phyloP scores from a whole-genome alignment of 176 grass and related monocot species.

The Metroxylon sagu region DNA sequence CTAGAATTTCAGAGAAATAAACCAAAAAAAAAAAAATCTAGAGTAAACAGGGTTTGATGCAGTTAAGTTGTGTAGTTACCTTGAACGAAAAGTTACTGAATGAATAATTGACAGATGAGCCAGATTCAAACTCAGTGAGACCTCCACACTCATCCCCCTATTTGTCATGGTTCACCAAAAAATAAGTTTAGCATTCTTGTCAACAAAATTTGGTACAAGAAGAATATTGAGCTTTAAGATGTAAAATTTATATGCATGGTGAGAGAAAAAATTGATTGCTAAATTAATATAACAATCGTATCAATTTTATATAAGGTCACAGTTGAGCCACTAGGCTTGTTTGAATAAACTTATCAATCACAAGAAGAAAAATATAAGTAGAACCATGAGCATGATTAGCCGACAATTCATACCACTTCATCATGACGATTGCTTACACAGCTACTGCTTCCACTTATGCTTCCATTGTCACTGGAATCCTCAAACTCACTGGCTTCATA shows the following conservation, averaged over 20 bases:
- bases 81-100: conserved; percentile 99
- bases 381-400: too few species aligned
- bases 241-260: too few species aligned
- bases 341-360: too few species aligned
- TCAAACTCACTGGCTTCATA: conserved; percentile 85
- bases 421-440: conserved; percentile 92
- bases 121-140: conserved; percentile 73
- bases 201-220: conserved; percentile 3
- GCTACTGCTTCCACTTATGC: conserved; percentile 88
- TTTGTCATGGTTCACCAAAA: conserved; percentile 19
- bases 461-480: conserved; percentile 92
- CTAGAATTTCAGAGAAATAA: neutral
- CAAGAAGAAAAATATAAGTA: too few species aligned
- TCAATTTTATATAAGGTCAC: too few species aligned
- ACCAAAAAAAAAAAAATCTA: conserved; percentile 10
- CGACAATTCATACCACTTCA: conserved; percentile 49
- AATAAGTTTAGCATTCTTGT: conserved; percentile 5
- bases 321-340: too few species aligned
- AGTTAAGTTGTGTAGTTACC: conserved; percentile 45
- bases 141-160: conserved; percentile 74
- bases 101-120: conserved; percentile 84
- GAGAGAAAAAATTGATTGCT: too few species aligned
- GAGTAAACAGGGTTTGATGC: neutral
- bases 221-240: neutral
- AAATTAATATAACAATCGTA: too few species aligned